Base-by-base conservation (phyloP, 2,329 filamentous ascomycete genomes). In the Colletotrichum plurivorum region DNA sequence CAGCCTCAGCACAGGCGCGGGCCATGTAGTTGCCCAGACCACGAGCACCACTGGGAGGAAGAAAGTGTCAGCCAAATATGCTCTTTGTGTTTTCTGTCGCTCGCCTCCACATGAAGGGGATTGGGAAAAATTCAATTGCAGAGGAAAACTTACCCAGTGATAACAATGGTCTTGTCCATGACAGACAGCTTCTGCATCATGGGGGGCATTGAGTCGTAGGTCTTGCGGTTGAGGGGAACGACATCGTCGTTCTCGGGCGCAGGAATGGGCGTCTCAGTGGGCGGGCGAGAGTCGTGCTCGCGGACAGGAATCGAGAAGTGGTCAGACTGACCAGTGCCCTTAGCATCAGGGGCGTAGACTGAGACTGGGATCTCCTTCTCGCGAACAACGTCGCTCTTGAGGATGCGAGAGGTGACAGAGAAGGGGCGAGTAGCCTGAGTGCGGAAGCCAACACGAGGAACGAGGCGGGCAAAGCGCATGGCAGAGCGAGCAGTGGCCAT, bases 21-120 rank as follows among this genome's bases (percentile, higher is more conserved):
- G 92, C 92, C 90, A 94, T 94, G 83, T 92, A 87, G 85, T 93
- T 93, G 57, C 93, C 93, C 6, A 95, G 85, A 76, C 93, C 92
- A 75, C 92, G 91, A 71, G 92, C 93, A 78, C 91, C 93, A 76
- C 92, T 92, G 56, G 3, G 4, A 5, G 22, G 22, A 25, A 25
- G 12, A 46, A 51, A 27, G 12, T 45, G 56, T 69, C 39, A 71
- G 61, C 25, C 63, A 36, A 22, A 16, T 16, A n/a, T 60, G 13
- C 36, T 12, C 65, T 62, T 49, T 51, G 25, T 18, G 0, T 20
- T 18, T 48, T 48, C 2, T 31, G 9, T 22, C 2, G 9, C n/a
- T 9, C 1, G 45, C 15, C 31, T 36, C 31, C 7, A 36, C 8
- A 16, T 13, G 43, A 4, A 16, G 20, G 12, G 41, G 41, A 4